Base-by-base conservation (phyloP, 306 rosid species). In the Casuarina cunninghamiana region DNA sequence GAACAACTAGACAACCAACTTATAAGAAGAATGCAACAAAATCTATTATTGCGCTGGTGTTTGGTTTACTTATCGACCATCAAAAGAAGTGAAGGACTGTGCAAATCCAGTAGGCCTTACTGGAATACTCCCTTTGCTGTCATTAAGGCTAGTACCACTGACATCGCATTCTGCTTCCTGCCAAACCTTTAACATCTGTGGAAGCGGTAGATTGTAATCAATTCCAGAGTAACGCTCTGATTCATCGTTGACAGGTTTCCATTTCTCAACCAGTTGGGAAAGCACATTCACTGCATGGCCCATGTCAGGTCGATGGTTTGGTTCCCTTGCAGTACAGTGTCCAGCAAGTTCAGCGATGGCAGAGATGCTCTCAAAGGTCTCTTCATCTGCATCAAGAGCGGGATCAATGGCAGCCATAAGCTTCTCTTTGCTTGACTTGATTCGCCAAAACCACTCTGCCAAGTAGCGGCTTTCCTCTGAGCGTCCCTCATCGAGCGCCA, bases 401-500 rank as follows among this genome's bases (percentile, higher is more conserved):
- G 96, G 89, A 82, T 93, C 96, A 53, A 93, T 78, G 6, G 94
- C 91, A 44, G 85, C 86, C 88, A 77, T 74, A 17, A 93, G 89
- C 73, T 77, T 91, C 53, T 87, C 91, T 74, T 87, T 87, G 81
- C 65, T 84, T 0, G 90, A 88, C 71, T 88, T 93, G 49, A 88
- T 83, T 67, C 88, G 83, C 91, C 96, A 88, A 83, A 93, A 93
- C 91, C 93, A 93, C 78, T 86, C 89, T 1, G 90, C 98, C 69
- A 91, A 81, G 85, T 93, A 88, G 55, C 89, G 88, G 80, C 93
- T 93, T 79, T 93, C 98, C 86, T 93, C 98, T 1, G 94, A 72
- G 39, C 94, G 85, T 46, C 84, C 83, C 85, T 93, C 94, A 15
- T 93, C 98, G 26, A 93, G 89, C 1, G 98, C 97, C 75, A 48